phyloP scores from a whole-genome alignment of 441 rosid genomes.

The Populus hybrid region DNA sequence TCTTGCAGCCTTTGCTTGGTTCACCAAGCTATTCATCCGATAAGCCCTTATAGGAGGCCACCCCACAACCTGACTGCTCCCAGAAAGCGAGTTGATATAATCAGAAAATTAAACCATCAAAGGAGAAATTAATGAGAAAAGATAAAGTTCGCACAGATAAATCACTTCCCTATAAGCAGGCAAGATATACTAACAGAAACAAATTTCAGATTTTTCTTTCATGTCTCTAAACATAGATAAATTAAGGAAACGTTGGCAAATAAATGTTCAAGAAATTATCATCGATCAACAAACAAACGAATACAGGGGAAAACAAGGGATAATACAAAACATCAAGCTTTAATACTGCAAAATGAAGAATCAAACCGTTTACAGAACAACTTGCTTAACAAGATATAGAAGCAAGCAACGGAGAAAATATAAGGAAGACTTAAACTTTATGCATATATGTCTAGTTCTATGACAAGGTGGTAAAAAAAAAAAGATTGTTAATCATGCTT shows the following conservation, averaged over 20 bases:
- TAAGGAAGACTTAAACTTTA: neutral
- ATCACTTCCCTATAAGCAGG: neutral
- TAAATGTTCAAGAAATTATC: too few species aligned
- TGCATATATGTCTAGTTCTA: neutral
- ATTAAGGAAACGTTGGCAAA: neutral
- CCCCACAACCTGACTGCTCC: constrained; percentile 82
- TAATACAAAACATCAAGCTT: neutral
- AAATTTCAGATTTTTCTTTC: neutral
- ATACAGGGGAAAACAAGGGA: neutral
- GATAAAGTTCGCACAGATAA: neutral
- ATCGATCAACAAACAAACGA: neutral
- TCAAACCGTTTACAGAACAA: too few species aligned
- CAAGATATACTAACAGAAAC: neutral
- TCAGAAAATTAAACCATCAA: neutral
- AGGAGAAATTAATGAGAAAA: neutral
- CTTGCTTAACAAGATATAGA: neutral
- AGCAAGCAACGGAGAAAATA: neutral
- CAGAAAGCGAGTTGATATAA: constrained; percentile 22
- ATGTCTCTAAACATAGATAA: neutral
- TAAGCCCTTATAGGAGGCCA: constrained; percentile 93
- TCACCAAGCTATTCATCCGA: constrained; percentile 66
- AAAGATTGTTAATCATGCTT: neutral
- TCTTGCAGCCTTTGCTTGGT: constrained; percentile 58
- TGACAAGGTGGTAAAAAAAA: neutral
- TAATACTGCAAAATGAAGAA: neutral